A percentile compares a stretch with the other conserved stretches of the same genome.
These are phyloP conservation scores for Penicillium sp. DNA, from an alignment of 2,329 filamentous ascomycete species.

Conservation along the genomic window DNA sequence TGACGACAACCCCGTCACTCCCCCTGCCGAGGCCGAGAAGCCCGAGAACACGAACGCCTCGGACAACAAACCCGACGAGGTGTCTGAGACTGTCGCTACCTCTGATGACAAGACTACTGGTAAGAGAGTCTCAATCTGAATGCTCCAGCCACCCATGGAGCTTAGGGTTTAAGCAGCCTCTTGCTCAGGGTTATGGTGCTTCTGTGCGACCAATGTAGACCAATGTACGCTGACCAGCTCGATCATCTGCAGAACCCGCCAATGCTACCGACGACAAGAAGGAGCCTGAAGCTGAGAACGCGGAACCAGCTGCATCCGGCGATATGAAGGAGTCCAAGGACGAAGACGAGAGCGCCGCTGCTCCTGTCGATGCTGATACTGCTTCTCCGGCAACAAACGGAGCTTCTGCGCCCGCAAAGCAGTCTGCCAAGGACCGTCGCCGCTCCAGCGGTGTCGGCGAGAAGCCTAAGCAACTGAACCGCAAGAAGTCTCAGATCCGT, in stretches of 20 bases:
- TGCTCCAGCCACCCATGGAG: background rate
- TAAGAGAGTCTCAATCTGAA: slow-evolving; percentile 12
- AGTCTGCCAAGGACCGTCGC: slow-evolving; percentile 60
- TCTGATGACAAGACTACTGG: slow-evolving; percentile 18
- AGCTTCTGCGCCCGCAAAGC: slow-evolving; percentile 47
- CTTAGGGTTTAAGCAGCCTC: background rate
- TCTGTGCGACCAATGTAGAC: slow-evolving; percentile 20
- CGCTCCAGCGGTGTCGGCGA: slow-evolving; percentile 60
- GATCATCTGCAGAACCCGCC: slow-evolving; percentile 13
- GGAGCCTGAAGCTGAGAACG: slow-evolving; percentile 25
- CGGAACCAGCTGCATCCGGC: slow-evolving; percentile 24
- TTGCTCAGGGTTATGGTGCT: background rate
- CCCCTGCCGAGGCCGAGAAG: slow-evolving; percentile 31
- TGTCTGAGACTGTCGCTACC: slow-evolving; percentile 19
- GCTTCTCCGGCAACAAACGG: slow-evolving; percentile 42
- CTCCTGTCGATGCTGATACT: slow-evolving; percentile 24
- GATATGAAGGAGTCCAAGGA: slow-evolving; percentile 25
- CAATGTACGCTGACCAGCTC: slow-evolving; percentile 14
- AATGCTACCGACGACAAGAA: slow-evolving; percentile 27
- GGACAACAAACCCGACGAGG: slow-evolving; percentile 30
- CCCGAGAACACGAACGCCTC: slow-evolving; percentile 30
- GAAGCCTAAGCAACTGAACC: slow-evolving; percentile 67
- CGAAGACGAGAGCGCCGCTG: slow-evolving; percentile 22
- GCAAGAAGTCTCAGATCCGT: slow-evolving; percentile 73
- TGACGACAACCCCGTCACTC: slow-evolving; percentile 35